Evolutionary conservation across 345 rosid genomes (phyloP).

Genomic region (Orychophragmus violaceus): DNA sequence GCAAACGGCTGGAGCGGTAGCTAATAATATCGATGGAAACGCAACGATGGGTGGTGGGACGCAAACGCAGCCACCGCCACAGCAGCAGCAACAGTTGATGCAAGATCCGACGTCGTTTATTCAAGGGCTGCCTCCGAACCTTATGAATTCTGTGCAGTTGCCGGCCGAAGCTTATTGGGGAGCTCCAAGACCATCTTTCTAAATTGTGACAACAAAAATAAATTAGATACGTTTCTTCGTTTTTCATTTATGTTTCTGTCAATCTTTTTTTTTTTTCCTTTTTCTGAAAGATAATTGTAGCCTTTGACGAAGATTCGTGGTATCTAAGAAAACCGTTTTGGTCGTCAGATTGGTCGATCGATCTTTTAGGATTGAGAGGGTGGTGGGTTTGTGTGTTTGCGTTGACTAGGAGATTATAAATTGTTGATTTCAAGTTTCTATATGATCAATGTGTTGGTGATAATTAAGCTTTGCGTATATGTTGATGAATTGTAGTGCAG

Average conservation of each 20-base stretch:
- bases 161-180: conserved; percentile 70
- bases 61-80: conserved; percentile 40
- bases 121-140: conserved; percentile 78
- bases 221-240: conserved; percentile 8
- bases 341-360: background rate
- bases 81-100: conserved; percentile 36
- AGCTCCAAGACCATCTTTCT: conserved; percentile 53
- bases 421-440: background rate
- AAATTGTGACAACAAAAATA: background rate
- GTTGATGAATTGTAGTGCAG: background rate
- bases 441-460: conserved; percentile 6
- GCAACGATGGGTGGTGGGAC: conserved; percentile 26
- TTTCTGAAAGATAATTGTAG: conserved; percentile 28
- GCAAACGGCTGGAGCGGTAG: conserved; percentile 16
- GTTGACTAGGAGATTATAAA: conserved; percentile 14
- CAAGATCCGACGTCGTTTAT: conserved; percentile 61
- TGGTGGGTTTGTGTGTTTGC: conserved; percentile 10
- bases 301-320: conserved; percentile 24
- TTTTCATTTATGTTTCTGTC: conserved; percentile 10
- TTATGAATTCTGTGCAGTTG: conserved; percentile 66
- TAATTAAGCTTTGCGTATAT: conserved; percentile 4
- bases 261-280: background rate
- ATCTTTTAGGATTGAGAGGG: conserved; percentile 13
- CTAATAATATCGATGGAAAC: conserved; percentile 30
- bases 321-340: conserved; percentile 21